Percentiles rank a stretch among this genome's conserved stretches.
These are phyloP conservation scores for Zangia roseola DNA, from an alignment of 768 basidiomycete species.

Conservation along the genomic window DNA sequence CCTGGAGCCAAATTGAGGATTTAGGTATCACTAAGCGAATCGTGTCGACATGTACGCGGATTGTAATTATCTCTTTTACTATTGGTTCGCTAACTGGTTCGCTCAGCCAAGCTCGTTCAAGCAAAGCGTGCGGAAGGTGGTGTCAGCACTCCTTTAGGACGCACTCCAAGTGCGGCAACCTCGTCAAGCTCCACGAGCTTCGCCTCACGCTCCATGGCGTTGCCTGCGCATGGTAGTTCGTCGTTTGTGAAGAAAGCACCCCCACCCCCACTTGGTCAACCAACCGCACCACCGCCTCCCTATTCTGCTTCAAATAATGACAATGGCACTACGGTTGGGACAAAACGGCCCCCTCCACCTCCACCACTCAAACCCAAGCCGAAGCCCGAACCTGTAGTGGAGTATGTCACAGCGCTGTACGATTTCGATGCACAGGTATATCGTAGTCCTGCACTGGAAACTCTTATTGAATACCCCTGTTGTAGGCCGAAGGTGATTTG, in stretches of 20 bases:
- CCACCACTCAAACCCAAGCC: constrained; percentile 91
- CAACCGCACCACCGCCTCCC: constrained; percentile 45
- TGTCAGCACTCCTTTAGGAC: constrained; percentile 36
- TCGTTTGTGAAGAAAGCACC: constrained; percentile 43
- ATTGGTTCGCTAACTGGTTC: constrained; percentile 7
- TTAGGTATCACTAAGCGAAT: constrained; percentile 82
- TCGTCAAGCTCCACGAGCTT: constrained; percentile 28
- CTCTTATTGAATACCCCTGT: not conserved
- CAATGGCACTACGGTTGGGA: constrained; percentile 33
- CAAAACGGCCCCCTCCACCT: constrained; percentile 85
- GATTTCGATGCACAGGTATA: constrained; percentile 88
- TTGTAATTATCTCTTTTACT: not conserved
- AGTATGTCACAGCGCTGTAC: constrained; percentile 90
- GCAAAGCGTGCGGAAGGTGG: constrained; percentile 38
- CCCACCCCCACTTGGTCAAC: constrained; percentile 33
- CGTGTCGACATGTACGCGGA: constrained; percentile 74
- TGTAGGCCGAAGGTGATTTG: constrained; percentile 87
- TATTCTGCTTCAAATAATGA: constrained; percentile 23
- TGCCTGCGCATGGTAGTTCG: constrained; percentile 17
- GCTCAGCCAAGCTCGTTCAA: constrained; percentile 67
- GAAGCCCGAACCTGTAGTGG: constrained; percentile 56
- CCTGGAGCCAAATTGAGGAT: constrained; percentile 74
- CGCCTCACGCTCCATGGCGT: constrained; percentile 27
- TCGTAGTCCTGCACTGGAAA: not conserved
- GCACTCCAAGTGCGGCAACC: constrained; percentile 25